Evolutionary conservation across 805 yeast genomes (phyloP).

Genomic region (Candida koratica): DNA sequence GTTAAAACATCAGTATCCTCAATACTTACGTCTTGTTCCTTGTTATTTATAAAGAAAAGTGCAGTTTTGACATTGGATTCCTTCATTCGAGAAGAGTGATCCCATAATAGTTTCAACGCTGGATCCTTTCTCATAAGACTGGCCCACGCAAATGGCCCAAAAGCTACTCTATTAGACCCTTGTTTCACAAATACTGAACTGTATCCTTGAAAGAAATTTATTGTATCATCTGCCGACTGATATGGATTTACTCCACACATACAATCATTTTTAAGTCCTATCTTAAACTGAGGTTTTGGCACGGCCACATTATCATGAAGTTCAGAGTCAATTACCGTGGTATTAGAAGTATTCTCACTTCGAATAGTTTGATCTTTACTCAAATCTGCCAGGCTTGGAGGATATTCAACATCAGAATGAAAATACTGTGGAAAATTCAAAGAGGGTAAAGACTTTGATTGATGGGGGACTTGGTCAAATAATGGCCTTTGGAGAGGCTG

Average conservation of each 20-base stretch:
- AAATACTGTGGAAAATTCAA: background rate
- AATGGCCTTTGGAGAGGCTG: background rate
- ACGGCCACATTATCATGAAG: background rate
- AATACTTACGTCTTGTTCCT: constrained; percentile 18
- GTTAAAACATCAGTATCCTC: constrained; percentile 23
- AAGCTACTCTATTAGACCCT: constrained; percentile 23
- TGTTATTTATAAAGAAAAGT: constrained; percentile 19
- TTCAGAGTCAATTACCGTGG: background rate
- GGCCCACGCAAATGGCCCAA: constrained; percentile 40
- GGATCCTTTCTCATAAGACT: constrained; percentile 33
- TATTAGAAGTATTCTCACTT: background rate
- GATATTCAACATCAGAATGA: background rate
- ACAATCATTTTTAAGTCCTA: background rate
- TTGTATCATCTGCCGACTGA: constrained; percentile 24
- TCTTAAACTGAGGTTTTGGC: background rate
- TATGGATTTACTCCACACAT: constrained; percentile 25
- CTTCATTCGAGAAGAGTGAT: constrained; percentile 20
- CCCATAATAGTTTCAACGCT: constrained; percentile 33
- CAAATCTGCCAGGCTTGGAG: background rate
- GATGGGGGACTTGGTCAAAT: background rate
- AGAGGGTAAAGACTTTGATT: constrained; percentile 2
- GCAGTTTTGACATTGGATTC: constrained; percentile 21
- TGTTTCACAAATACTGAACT: constrained; percentile 29
- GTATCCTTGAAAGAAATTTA: constrained; percentile 35
- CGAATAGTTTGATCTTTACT: background rate